These are phyloP conservation scores for Blastomyces gilchristii DNA, from an alignment of 2,329 filamentous ascomycete species.

Conservation along the genomic window DNA sequence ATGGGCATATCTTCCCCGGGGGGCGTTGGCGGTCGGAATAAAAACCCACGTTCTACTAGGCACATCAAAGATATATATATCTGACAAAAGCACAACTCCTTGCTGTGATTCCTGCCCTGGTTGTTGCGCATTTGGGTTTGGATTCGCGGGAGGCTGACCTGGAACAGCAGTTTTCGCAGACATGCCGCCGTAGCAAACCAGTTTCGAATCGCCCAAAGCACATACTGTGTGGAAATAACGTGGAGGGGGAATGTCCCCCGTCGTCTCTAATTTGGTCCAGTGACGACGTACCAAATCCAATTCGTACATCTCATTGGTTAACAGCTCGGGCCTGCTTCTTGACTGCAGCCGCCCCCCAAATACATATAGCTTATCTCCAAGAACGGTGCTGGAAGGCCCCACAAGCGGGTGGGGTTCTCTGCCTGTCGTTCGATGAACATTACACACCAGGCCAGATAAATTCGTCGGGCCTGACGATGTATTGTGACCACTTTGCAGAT, in stretches of 20 bases:
- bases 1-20: slow-evolving; percentile 91
- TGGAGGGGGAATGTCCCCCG: slow-evolving; percentile 76
- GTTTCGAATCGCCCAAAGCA: slow-evolving; percentile 81
- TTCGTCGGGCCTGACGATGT: slow-evolving; percentile 43
- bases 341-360: slow-evolving; percentile 88
- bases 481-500: slow-evolving; percentile 14
- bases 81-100: slow-evolving; percentile 93
- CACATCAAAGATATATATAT: slow-evolving; percentile 92
- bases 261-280: slow-evolving; percentile 81
- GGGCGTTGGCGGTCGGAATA: slow-evolving; percentile 67
- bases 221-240: slow-evolving; percentile 98
- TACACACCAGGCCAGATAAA: slow-evolving; percentile 57
- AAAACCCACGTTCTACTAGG: slow-evolving; percentile 73
- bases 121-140: slow-evolving; percentile 32
- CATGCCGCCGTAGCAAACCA: slow-evolving; percentile 98
- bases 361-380: slow-evolving; percentile 93
- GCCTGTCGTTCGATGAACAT: slow-evolving; percentile 72
- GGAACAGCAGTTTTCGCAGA: slow-evolving; percentile 56
- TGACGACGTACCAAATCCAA: slow-evolving; percentile 82
- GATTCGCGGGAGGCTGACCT: slow-evolving; percentile 33
- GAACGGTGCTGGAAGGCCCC: slow-evolving; percentile 85
- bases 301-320: slow-evolving; percentile 89
- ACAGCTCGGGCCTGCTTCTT: slow-evolving; percentile 59
- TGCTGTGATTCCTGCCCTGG: slow-evolving; percentile 54
- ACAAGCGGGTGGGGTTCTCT: slow-evolving; percentile 84